Conservation (phyloP, 2,329 filamentous ascomycete species). For the Hymenoscyphus infarciens region DNA sequence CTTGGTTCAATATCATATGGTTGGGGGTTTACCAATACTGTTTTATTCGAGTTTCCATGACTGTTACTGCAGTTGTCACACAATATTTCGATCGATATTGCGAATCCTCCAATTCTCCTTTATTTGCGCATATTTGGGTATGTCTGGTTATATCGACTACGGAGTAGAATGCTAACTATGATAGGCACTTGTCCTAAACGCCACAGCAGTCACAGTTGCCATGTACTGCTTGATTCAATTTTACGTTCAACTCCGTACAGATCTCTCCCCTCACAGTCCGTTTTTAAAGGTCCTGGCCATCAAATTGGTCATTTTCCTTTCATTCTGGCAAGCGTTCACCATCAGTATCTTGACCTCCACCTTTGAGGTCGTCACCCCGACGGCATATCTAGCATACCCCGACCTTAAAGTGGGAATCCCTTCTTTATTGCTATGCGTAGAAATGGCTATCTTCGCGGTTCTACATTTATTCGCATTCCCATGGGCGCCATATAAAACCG, state of each 20-base stretch:
- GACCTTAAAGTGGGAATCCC: slow-evolving; percentile 82
- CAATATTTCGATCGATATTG: slow-evolving; percentile 71
- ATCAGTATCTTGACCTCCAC: slow-evolving; percentile 57
- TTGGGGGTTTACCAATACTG: slow-evolving; percentile 82
- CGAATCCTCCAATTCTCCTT: slow-evolving; percentile 70
- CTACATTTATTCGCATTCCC: slow-evolving; percentile 82
- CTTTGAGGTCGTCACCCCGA: slow-evolving; percentile 58
- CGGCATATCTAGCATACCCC: slow-evolving; percentile 59
- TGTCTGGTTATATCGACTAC: too few species aligned
- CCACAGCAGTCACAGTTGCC: slow-evolving; percentile 69
- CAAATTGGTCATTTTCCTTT: slow-evolving; percentile 88
- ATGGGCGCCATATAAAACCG: slow-evolving; percentile 60
- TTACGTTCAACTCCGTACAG: slow-evolving; percentile 70
- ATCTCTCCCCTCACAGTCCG: slow-evolving; percentile 65
- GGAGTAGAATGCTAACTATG: slow-evolving; percentile 4
- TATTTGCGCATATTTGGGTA: slow-evolving; percentile 84
- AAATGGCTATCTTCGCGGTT: slow-evolving; percentile 78
- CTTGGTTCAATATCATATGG: slow-evolving; percentile 89
- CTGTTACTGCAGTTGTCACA: slow-evolving; percentile 70
- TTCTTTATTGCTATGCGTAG: slow-evolving; percentile 71
- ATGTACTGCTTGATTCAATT: slow-evolving; percentile 91
- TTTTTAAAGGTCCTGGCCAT: slow-evolving; percentile 82
- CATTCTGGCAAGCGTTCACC: slow-evolving; percentile 74
- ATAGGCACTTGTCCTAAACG: slow-evolving; percentile 65
- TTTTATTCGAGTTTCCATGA: slow-evolving; percentile 75